Evolutionary conservation across 2,329 filamentous ascomycete genomes (phyloP).

Genomic region (Ascochyta pisi): DNA sequence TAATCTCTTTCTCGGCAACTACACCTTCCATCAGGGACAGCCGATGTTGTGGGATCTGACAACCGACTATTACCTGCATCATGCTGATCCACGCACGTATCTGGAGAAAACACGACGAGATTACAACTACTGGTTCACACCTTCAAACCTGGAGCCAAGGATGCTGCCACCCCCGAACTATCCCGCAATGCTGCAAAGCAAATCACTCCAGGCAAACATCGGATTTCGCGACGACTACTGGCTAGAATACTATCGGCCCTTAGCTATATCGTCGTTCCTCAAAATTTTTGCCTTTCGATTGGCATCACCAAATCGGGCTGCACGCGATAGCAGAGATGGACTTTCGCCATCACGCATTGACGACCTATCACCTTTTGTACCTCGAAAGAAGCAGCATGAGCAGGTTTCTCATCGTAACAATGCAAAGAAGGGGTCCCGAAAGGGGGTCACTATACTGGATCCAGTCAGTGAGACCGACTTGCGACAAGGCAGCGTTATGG

Average conservation of each 20-base stretch:
- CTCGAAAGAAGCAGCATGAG: constrained; percentile 64
- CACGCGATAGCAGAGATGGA: constrained; percentile 78
- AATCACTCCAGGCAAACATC: constrained; percentile 46
- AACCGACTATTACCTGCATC: constrained; percentile 96
- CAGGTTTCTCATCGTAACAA: constrained; percentile 65
- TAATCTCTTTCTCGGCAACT: constrained; percentile 96
- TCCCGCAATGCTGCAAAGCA: constrained; percentile 45
- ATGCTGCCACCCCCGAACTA: constrained; percentile 60
- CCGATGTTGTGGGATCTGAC: constrained; percentile 97
- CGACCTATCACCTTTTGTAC: constrained; percentile 86
- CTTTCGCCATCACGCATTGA: constrained; percentile 75
- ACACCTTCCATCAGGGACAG: constrained; percentile 83
- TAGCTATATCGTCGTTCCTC: constrained; percentile 83
- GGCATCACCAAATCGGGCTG: constrained; percentile 80
- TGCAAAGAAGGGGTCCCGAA: constrained; percentile 68
- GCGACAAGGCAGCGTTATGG: constrained; percentile 26
- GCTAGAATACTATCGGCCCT: constrained; percentile 93
- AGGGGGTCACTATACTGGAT: constrained; percentile 74
- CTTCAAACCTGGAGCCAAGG: constrained; percentile 71
- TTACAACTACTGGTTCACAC: constrained; percentile 91
- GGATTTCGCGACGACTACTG: constrained; percentile 89
- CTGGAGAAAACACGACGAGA: constrained; percentile 67
- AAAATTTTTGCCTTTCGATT: constrained; percentile 95
- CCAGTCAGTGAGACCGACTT: constrained; percentile 56
- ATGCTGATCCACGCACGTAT: constrained; percentile 80